A percentile compares a stretch with the other conserved stretches of the same genome.
phyloP scores from a whole-genome alignment of 83 land plant genomes.

The Thuja plicata region DNA sequence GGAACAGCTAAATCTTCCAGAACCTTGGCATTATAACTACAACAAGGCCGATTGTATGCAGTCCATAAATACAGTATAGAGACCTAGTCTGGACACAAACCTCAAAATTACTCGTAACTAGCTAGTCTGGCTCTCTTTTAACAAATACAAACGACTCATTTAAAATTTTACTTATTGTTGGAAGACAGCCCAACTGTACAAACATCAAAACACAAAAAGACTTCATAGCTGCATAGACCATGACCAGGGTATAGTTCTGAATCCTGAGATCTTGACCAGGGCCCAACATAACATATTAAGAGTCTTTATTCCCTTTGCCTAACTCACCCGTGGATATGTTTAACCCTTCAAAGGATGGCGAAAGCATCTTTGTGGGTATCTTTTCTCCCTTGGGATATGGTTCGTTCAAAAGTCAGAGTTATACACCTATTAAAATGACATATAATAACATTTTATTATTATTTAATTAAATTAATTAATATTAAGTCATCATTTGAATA shows the following conservation, averaged over 20 bases:
- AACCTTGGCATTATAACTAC: neutral
- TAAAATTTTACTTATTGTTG: neutral
- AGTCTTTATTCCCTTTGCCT: neutral
- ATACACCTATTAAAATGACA: neutral
- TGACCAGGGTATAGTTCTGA: neutral
- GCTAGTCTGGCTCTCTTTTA: no score
- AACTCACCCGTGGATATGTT: neutral
- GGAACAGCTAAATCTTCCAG: neutral
- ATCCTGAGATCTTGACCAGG: neutral
- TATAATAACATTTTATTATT: no score
- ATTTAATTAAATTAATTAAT: no score
- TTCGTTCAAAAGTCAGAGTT: neutral
- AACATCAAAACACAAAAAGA: neutral
- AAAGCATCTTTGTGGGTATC: neutral
- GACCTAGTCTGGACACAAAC: neutral
- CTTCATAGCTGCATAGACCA: neutral
- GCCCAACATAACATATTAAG: neutral
- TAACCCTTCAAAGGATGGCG: neutral
- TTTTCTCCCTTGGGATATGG: neutral
- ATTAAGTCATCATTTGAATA: no score
- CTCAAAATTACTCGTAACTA: no score
- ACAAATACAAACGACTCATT: neutral
- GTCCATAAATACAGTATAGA: neutral
- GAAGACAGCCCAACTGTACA: neutral
- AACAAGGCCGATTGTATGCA: neutral